A percentile compares a stretch with the other conserved stretches of the same genome.
Conservation (phyloP, 2,329 filamentous ascomycete genomes). For the Paecilomyces sp. region DNA sequence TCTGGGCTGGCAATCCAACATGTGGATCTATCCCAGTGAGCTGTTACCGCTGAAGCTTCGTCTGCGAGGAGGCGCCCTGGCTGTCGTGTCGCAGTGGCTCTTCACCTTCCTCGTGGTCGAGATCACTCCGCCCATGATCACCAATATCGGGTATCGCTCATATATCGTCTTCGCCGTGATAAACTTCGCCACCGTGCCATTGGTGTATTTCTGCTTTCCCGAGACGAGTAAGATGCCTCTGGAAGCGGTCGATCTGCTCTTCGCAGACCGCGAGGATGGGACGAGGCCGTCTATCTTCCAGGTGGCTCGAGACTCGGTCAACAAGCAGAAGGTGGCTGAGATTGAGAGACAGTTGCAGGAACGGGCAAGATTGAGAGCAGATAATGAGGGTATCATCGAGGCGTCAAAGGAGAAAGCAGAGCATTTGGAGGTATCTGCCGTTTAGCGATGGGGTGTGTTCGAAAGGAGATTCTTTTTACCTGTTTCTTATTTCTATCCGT, state of each 20-base stretch:
- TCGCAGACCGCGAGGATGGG: conserved; percentile 10
- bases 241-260: conserved; percentile 35
- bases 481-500: not conserved
- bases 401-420: not conserved
- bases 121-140: conserved; percentile 54
- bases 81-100: conserved; percentile 20
- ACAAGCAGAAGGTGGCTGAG: not conserved
- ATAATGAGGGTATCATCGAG: not conserved
- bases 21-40: conserved; percentile 15
- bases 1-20: conserved; percentile 14
- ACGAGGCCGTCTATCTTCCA: not conserved
- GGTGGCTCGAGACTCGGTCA: not conserved
- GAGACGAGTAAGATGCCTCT: conserved; percentile 31
- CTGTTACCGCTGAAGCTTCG: conserved; percentile 13
- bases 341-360: not conserved
- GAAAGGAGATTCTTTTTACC: not conserved
- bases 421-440: not conserved
- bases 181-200: conserved; percentile 34
- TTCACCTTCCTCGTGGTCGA: conserved; percentile 43
- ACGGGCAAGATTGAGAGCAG: not conserved
- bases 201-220: conserved; percentile 26
- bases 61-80: conserved; percentile 12
- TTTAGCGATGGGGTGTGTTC: not conserved
- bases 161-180: conserved; percentile 62
- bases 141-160: conserved; percentile 52